Conservation (phyloP, 2,329 filamentous ascomycete genomes). For the Penicillium brasilianum region DNA sequence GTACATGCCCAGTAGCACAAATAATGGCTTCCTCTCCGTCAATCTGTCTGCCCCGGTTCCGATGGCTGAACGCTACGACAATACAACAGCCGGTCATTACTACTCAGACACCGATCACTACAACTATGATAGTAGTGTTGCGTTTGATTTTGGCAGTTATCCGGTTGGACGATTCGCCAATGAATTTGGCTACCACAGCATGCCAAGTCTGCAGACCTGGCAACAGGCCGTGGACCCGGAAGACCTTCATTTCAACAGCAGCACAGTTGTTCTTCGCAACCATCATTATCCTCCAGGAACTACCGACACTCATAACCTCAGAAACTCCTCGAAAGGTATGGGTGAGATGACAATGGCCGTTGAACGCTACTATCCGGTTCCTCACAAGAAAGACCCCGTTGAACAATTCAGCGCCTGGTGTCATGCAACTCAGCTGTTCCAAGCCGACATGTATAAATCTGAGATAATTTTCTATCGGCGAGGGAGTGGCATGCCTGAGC, state of each 20-base stretch:
- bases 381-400: conserved; percentile 57
- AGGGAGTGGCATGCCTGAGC: conserved; percentile 61
- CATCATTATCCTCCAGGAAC: conserved; percentile 62
- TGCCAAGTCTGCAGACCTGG: conserved; percentile 66
- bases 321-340: conserved; percentile 42
- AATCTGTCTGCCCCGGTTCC: conserved; percentile 59
- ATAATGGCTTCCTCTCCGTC: conserved; percentile 62
- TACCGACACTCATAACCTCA: conserved; percentile 54
- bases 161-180: conserved; percentile 66
- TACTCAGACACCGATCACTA: conserved; percentile 68
- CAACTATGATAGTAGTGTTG: conserved; percentile 59
- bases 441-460: conserved; percentile 65
- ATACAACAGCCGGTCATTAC: conserved; percentile 57
- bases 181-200: conserved; percentile 68
- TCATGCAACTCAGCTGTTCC: conserved; percentile 67
- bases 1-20: conserved; percentile 65
- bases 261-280: conserved; percentile 60
- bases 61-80: conserved; percentile 63
- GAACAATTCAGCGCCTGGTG: conserved; percentile 68
- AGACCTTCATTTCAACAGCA: conserved; percentile 64
- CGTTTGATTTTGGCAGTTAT: conserved; percentile 62
- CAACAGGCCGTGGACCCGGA: conserved; percentile 56
- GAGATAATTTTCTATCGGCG: conserved; percentile 67
- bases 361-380: conserved; percentile 61
- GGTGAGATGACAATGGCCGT: conserved; percentile 65